A percentile compares a stretch with the other conserved stretches of the same genome.
These are phyloP conservation scores for Alnus glutinosa DNA, from an alignment of 306 rosid genomes.

Conservation along the genomic window DNA sequence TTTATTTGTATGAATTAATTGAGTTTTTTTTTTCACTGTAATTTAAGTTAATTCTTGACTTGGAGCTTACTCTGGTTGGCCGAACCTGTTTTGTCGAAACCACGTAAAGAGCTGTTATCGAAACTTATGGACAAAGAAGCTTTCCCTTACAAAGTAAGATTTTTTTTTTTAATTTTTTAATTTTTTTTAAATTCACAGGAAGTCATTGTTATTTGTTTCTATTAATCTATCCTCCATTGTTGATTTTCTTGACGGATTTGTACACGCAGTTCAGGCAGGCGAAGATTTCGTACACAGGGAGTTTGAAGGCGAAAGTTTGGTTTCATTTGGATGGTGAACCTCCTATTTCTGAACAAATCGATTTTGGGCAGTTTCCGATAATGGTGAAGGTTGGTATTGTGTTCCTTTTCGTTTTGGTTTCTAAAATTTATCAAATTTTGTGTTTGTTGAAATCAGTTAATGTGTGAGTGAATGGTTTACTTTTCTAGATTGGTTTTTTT, in stretches of 20 bases:
- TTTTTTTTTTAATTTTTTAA: neutral
- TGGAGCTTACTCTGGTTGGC: slow-evolving; percentile 54
- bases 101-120: slow-evolving; percentile 44
- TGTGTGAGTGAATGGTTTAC: neutral
- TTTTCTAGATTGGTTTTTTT: neutral
- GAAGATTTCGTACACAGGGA: slow-evolving; percentile 68
- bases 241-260: slow-evolving; percentile 22
- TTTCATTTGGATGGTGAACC: slow-evolving; percentile 51
- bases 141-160: slow-evolving; percentile 66
- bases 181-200: neutral
- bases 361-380: slow-evolving; percentile 76
- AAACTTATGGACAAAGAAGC: slow-evolving; percentile 17
- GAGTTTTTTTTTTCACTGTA: neutral
- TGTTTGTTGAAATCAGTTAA: neutral
- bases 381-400: slow-evolving; percentile 69
- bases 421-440: neutral
- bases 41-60: slow-evolving; percentile 53
- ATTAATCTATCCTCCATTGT: neutral
- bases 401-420: neutral
- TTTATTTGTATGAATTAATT: neutral
- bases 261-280: slow-evolving; percentile 82
- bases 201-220: neutral
- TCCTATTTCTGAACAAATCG: slow-evolving; percentile 43
- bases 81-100: slow-evolving; percentile 48
- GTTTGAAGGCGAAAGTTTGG: slow-evolving; percentile 54